Evolutionary conservation across 441 rosid genomes (phyloP).

Genomic region (Erodium texanum): DNA sequence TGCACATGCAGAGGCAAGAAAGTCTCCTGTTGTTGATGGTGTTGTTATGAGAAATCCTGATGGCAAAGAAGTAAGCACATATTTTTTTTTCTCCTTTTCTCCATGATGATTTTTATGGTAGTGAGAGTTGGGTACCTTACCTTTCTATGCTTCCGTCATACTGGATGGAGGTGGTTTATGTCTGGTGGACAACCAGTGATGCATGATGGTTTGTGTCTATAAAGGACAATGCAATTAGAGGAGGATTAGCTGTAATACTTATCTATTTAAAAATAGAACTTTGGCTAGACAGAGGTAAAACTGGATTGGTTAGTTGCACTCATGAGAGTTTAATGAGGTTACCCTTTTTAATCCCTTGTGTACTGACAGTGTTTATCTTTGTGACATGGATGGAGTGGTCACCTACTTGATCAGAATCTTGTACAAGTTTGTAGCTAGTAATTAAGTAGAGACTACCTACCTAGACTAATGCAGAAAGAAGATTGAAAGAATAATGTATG

Average conservation of each 20-base stretch:
- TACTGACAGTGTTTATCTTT: neutral
- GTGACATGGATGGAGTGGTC: neutral
- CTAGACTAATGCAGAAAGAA: neutral
- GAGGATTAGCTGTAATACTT: neutral
- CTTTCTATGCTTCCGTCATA: neutral
- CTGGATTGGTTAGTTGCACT: neutral
- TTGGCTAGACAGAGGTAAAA: neutral
- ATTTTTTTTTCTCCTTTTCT: neutral
- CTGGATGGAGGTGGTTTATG: neutral
- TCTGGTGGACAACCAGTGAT: neutral
- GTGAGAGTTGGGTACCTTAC: neutral
- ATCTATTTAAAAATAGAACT: neutral
- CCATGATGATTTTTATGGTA: neutral
- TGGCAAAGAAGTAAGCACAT: slow-evolving; percentile 87
- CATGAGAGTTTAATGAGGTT: neutral
- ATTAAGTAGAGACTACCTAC: neutral
- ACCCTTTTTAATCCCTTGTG: neutral
- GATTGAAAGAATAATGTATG: neutral
- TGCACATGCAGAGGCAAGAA: slow-evolving; percentile 99
- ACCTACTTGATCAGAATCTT: neutral
- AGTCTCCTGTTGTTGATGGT: slow-evolving; percentile 99
- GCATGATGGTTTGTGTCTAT: neutral
- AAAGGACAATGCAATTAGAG: neutral
- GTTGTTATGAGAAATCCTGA: slow-evolving; percentile 98
- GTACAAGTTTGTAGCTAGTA: neutral